Conservation (phyloP, 768 basidiomycete genomes). For the Ramaria rubella region DNA sequence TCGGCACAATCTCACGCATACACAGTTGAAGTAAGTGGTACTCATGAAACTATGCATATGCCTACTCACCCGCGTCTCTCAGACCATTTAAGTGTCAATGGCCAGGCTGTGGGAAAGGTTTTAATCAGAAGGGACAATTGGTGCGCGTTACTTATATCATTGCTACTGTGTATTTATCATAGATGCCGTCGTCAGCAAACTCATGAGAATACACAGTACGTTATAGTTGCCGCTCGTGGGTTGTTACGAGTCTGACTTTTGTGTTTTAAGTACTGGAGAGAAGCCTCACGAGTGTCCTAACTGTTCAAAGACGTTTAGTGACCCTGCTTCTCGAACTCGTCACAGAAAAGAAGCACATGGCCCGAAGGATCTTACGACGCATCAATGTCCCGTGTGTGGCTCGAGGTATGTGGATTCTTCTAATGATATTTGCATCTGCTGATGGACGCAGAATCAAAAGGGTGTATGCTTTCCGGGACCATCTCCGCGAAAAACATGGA, state of each 20-base stretch:
- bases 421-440: neutral
- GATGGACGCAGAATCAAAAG: neutral
- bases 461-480: neutral
- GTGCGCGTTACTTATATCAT: neutral
- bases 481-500: neutral
- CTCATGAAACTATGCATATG: neutral
- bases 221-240: constrained; percentile 5
- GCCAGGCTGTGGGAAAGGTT: neutral
- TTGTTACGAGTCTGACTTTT: neutral
- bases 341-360: constrained; percentile 4
- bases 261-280: constrained; percentile 4
- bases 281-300: constrained; percentile 3
- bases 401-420: neutral
- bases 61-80: neutral
- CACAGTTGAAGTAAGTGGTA: constrained; percentile 39
- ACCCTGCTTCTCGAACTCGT: constrained; percentile 2
- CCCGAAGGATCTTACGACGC: neutral
- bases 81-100: neutral
- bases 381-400: neutral
- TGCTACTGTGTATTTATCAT: neutral
- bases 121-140: neutral
- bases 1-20: constrained; percentile 49
- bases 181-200: constrained; percentile 48
- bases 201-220: constrained; percentile 63
- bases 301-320: constrained; percentile 2